Evolutionary conservation across 352 stramenopile species (phyloP), one percentile per base, ranked within the genome.

Genomic region (Nothophytophthora sp.): DNA sequence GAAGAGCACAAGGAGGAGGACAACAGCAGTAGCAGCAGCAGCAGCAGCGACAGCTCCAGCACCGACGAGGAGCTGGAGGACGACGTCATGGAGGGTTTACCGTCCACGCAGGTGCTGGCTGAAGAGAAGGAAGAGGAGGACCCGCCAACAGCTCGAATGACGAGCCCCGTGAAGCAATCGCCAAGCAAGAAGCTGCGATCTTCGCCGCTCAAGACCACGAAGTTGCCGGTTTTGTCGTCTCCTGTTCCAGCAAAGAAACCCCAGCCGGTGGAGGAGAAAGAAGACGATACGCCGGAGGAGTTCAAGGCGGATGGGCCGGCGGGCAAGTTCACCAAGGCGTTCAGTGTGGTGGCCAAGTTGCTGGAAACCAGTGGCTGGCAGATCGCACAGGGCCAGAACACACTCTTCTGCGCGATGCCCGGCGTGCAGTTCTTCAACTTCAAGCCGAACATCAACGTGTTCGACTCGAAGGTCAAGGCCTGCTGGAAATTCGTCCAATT

Each of bases 371-470:
- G 64, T 1, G 81, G 81, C 10, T 90, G 81, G 81, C 70, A 88
- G 52, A 73, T 84, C n/a, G 78, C 79, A 9, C 58, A 76, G 16
- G 70, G 76, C 2, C 54, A 54, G 8, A 82, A 83, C 47, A 85
- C 74, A 3, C 44, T 86, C 43, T 89, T 90, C 38, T 86, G 81
- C 36, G 71, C 77, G 15, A 92, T 92, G 81, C 81, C 81, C 0
- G 78, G 66, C 22, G 86, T 85, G 24, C 67, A 86, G 55, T 92
- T 92, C 43, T 88, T 88, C 67, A 88, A 86, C 57, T 92, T 92
- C 29, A 78, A 79, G 30, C 81, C 81, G 19, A 92, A 90, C 58
- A 76, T 92, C 37, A 92, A 90, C 63, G 76, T 90, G 38, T 92
- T 92, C 24, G 81, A 92, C 63, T 76, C 67, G 22, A 87, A 86